These are phyloP conservation scores for Violaceomyces palustris DNA, from an alignment of 1,284 basidiomycete genomes.

Conservation along the genomic window DNA sequence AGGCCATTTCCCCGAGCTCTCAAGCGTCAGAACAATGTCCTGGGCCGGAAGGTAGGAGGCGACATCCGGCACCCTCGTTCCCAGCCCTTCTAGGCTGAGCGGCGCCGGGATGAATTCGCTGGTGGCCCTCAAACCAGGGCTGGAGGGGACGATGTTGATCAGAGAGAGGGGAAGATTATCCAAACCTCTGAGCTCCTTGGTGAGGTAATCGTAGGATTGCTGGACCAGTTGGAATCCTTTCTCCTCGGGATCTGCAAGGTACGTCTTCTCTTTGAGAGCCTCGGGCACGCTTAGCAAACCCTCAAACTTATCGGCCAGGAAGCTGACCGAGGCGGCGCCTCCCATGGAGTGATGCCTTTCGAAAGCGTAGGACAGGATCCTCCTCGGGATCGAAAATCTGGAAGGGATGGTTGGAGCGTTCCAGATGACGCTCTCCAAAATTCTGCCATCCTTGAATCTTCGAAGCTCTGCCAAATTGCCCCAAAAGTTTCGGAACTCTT, in stretches of 20 bases:
- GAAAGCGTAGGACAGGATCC: constrained; percentile 72
- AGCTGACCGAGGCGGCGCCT: constrained; percentile 56
- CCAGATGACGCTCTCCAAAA: constrained; percentile 92
- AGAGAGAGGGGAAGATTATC: constrained; percentile 73
- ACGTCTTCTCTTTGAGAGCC: constrained; percentile 42
- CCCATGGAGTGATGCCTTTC: constrained; percentile 67
- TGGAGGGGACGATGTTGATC: constrained; percentile 66
- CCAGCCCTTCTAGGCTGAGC: constrained; percentile 38
- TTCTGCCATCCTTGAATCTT: constrained; percentile 94
- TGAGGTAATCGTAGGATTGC: constrained; percentile 73
- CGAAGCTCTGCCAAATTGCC: constrained; percentile 85
- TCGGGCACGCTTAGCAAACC: constrained; percentile 59
- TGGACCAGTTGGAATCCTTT: constrained; percentile 68
- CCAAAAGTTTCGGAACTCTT: constrained; percentile 80
- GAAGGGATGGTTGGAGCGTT: constrained; percentile 40
- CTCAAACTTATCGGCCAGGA: constrained; percentile 61
- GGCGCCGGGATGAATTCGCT: constrained; percentile 70
- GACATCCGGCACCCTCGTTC: constrained; percentile 41
- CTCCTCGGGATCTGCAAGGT: constrained; percentile 49
- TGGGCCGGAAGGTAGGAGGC: constrained; percentile 55
- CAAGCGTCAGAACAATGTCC: constrained; percentile 59
- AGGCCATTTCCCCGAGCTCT: constrained; percentile 83
- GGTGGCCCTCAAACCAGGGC: constrained; percentile 71
- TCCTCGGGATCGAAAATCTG: constrained; percentile 69
- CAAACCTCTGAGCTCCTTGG: constrained; percentile 70